Evolutionary conservation across 345 rosid genomes (phyloP).

Genomic region (Iberis pinnata): DNA sequence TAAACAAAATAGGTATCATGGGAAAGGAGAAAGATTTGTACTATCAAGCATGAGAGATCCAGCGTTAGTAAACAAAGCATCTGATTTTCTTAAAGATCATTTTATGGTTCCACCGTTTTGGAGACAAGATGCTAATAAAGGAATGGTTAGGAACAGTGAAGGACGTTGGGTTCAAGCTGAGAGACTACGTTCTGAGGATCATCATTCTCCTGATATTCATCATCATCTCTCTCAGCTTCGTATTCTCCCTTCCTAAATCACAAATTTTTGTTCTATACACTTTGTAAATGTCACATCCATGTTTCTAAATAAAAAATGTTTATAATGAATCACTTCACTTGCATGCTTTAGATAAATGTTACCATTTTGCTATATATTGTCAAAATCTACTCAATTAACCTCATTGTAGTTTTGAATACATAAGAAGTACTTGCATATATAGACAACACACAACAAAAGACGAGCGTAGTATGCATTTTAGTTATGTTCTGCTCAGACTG

Average conservation of each 20-base stretch:
- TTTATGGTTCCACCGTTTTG: slow-evolving; percentile 71
- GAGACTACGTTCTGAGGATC: slow-evolving; percentile 62
- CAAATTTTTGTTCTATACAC: background rate
- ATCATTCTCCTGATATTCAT: slow-evolving; percentile 46
- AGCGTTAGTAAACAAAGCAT: slow-evolving; percentile 73
- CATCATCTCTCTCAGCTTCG: slow-evolving; percentile 44
- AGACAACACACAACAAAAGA: no score
- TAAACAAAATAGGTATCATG: slow-evolving; percentile 46
- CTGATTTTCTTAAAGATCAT: slow-evolving; percentile 69
- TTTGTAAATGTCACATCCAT: slow-evolving; percentile 1
- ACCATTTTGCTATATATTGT: no score
- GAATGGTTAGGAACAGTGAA: slow-evolving; percentile 51
- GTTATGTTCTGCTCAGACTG: no score
- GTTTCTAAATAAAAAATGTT: background rate
- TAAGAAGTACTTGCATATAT: no score
- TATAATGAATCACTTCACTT: background rate
- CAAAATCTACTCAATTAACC: no score
- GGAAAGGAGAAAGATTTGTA: slow-evolving; percentile 64
- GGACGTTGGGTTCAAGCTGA: slow-evolving; percentile 84
- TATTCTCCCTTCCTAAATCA: slow-evolving; percentile 20
- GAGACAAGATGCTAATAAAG: slow-evolving; percentile 79
- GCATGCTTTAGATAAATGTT: no score
- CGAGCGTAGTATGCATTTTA: no score
- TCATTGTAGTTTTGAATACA: no score
- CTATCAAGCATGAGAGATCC: slow-evolving; percentile 66